Percentiles rank a stretch among this genome's conserved stretches.
Conservation (phyloP, 2,329 filamentous ascomycete species). For the Macroventuria anomochaeta region DNA sequence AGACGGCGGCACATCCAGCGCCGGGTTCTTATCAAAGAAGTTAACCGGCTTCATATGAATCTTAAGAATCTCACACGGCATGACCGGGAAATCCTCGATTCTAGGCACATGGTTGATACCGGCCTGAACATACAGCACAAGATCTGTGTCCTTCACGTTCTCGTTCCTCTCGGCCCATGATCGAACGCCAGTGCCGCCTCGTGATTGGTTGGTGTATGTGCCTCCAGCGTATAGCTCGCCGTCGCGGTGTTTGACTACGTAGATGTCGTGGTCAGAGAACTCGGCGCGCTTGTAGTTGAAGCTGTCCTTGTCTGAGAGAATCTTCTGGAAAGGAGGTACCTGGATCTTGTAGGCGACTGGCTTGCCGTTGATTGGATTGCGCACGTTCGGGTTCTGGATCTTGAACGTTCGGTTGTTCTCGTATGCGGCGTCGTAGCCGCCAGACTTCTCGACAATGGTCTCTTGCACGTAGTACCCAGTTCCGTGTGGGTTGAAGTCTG, state of each 20-base stretch:
- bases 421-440: constrained; percentile 58
- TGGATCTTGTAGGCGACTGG: constrained; percentile 60
- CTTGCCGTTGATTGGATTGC: constrained; percentile 57
- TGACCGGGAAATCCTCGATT: constrained; percentile 65
- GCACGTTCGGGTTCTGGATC: constrained; percentile 54
- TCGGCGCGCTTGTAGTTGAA: constrained; percentile 65
- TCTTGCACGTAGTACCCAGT: constrained; percentile 57
- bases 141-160: constrained; percentile 61
- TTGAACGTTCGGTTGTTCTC: constrained; percentile 57
- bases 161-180: constrained; percentile 61
- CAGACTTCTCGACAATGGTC: constrained; percentile 57
- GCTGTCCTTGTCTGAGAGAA: constrained; percentile 59
- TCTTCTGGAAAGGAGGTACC: constrained; percentile 58
- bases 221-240: constrained; percentile 67
- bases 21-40: constrained; percentile 66
- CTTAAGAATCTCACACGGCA: constrained; percentile 65
- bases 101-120: constrained; percentile 64
- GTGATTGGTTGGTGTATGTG: constrained; percentile 66
- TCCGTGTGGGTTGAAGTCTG: constrained; percentile 62
- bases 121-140: constrained; percentile 65
- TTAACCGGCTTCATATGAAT: constrained; percentile 65
- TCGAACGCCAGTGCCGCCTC: constrained; percentile 57
- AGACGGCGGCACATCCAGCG: constrained; percentile 63
- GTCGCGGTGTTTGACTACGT: constrained; percentile 64
- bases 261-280: constrained; percentile 65